Percentiles rank a stretch among this genome's conserved stretches.
Conservation (phyloP, 306 rosid genomes). For the Citrullus colocynthis region DNA sequence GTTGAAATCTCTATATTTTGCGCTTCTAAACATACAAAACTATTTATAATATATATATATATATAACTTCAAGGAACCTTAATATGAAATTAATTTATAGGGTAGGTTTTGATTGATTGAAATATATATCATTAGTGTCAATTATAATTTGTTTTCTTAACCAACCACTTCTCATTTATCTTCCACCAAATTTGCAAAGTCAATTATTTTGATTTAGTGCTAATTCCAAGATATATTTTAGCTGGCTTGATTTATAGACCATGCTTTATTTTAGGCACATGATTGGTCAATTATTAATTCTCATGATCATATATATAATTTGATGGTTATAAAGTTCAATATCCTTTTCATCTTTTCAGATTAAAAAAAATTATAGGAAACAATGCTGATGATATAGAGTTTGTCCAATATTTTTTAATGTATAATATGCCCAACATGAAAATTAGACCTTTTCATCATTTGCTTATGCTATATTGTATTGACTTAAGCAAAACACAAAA, state of each 20-base stretch:
- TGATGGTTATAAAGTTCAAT: neutral
- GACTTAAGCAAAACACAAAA: too few relatives aligned
- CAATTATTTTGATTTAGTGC: neutral
- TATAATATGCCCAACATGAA: too few relatives aligned
- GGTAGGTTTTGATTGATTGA: neutral
- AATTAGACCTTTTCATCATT: too few relatives aligned
- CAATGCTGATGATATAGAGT: too few relatives aligned
- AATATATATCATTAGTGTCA: too few relatives aligned
- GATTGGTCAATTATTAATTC: neutral
- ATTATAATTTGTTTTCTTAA: neutral
- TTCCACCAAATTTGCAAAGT: neutral
- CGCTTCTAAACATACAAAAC: too few relatives aligned
- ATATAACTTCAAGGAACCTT: too few relatives aligned
- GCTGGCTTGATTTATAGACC: neutral
- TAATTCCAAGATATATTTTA: neutral
- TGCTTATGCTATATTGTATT: too few relatives aligned
- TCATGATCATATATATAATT: neutral
- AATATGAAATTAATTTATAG: neutral
- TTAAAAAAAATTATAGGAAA: neutral
- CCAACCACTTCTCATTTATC: neutral
- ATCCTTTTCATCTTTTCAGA: too few relatives aligned
- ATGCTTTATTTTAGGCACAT: neutral
- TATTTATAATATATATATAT: too few relatives aligned
- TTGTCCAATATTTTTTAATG: too few relatives aligned
- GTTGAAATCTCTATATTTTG: too few relatives aligned